Conservation (phyloP, 2,329 filamentous ascomycete genomes). For the Stromatinia cepivora region DNA sequence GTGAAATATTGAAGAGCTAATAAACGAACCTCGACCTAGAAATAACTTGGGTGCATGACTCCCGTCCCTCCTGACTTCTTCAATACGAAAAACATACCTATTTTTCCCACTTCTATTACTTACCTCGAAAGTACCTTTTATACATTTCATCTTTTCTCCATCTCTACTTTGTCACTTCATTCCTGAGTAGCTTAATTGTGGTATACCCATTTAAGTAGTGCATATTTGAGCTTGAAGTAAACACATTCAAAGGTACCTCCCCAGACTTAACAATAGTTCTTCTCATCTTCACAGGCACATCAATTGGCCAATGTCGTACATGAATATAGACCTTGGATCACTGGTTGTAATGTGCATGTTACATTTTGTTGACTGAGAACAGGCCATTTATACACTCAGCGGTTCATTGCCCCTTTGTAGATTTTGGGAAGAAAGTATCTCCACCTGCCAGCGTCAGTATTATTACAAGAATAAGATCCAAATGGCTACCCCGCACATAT, state of each 20-base stretch:
- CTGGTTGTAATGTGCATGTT: background rate
- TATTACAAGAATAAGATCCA: background rate
- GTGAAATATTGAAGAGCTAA: slow-evolving; percentile 9
- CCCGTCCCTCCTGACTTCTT: background rate
- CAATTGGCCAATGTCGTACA: background rate
- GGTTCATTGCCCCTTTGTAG: background rate
- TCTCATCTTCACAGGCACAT: background rate
- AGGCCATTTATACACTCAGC: background rate
- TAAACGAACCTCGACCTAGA: background rate
- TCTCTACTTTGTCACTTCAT: background rate
- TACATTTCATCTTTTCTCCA: background rate
- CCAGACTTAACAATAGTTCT: slow-evolving; percentile 1
- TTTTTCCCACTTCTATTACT: background rate
- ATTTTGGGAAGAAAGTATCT: background rate
- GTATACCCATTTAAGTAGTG: background rate
- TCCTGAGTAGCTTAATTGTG: background rate
- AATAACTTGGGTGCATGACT: background rate
- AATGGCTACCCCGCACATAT: slow-evolving; percentile 44
- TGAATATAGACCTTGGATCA: background rate
- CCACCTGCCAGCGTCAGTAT: background rate
- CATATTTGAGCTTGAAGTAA: slow-evolving; percentile 7
- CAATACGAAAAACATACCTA: slow-evolving; percentile 1
- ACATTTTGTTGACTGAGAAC: slow-evolving; percentile 16
- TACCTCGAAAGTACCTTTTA: background rate
- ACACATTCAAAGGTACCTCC: slow-evolving; percentile 12